Evolutionary conservation across 768 basidiomycete species (phyloP).

Genomic region (Xerocomellus dryophilus): DNA sequence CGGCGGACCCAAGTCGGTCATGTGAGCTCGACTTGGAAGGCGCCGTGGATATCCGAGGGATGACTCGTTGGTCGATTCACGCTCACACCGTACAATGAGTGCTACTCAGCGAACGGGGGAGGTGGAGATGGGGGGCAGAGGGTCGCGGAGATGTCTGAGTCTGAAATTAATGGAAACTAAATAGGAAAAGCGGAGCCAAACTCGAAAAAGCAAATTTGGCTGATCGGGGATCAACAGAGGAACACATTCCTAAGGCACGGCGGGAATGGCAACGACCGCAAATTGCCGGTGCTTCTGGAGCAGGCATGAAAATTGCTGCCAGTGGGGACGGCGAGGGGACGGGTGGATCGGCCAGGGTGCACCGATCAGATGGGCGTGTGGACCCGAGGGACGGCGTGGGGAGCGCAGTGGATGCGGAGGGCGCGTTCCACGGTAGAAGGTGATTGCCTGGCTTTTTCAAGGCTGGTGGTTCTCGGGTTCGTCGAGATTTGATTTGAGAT

Average conservation of each 20-base stretch:
- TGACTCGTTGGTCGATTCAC: not conserved
- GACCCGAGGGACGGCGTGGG: conserved; percentile 3
- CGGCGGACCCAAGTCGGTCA: conserved; percentile 18
- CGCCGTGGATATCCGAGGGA: conserved; percentile 21
- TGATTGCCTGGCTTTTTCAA: conserved; percentile 18
- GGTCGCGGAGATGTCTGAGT: conserved; percentile 31
- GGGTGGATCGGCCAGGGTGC: not conserved
- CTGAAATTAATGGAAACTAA: conserved; percentile 14
- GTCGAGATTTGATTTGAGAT: conserved; percentile 35
- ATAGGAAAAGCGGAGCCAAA: conserved; percentile 32
- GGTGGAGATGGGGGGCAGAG: not conserved
- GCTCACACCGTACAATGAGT: not conserved
- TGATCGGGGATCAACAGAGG: conserved; percentile 66
- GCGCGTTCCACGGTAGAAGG: conserved; percentile 10
- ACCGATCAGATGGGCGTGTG: not conserved
- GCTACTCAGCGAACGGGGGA: conserved; percentile 20
- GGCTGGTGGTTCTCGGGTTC: conserved; percentile 20
- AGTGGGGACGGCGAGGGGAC: not conserved
- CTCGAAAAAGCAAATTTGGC: conserved; percentile 34
- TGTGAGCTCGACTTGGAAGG: not conserved
- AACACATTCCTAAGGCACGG: conserved; percentile 32
- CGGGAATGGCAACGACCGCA: conserved; percentile 28
- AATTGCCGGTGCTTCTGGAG: conserved; percentile 22
- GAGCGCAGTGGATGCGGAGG: not conserved
- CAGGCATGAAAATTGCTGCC: not conserved